Conservation (phyloP, 441 rosid genomes). For the Pelargonium fulgidum region DNA sequence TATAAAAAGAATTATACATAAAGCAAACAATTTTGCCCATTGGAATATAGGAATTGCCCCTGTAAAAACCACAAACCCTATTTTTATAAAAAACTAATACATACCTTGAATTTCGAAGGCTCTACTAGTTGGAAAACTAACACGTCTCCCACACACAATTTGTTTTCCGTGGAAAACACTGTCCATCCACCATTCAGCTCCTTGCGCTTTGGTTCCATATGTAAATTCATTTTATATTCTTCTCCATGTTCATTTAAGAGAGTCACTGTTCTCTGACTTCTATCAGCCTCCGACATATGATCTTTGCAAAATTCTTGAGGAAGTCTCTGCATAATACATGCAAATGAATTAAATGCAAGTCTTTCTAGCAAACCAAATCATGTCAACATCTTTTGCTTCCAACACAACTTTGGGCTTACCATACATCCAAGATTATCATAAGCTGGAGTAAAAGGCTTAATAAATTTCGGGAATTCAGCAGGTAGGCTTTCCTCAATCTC, state of each 20-base stretch:
- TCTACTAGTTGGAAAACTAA: conserved; percentile 5
- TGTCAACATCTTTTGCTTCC: background rate
- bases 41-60: background rate
- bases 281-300: background rate
- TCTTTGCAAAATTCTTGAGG: conserved; percentile 3
- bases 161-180: conserved; percentile 1
- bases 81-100: background rate
- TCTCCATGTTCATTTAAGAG: background rate
- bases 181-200: conserved; percentile 9
- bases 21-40: background rate
- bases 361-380: background rate
- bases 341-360: background rate
- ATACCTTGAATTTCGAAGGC: conserved; percentile 3
- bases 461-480: background rate
- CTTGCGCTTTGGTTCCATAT: background rate
- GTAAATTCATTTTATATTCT: conserved; percentile 6
- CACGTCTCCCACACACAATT: background rate
- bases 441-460: conserved; percentile 3
- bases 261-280: background rate
- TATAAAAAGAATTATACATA: background rate
- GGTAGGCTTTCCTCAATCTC: conserved; percentile 2
- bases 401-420: background rate
- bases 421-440: conserved; percentile 3
- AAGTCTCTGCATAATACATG: background rate
- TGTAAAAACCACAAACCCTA: too few species aligned